Evolutionary conservation across 2,329 filamentous ascomycete genomes (phyloP).

Genomic region (Colletotrichum liriopes): DNA sequence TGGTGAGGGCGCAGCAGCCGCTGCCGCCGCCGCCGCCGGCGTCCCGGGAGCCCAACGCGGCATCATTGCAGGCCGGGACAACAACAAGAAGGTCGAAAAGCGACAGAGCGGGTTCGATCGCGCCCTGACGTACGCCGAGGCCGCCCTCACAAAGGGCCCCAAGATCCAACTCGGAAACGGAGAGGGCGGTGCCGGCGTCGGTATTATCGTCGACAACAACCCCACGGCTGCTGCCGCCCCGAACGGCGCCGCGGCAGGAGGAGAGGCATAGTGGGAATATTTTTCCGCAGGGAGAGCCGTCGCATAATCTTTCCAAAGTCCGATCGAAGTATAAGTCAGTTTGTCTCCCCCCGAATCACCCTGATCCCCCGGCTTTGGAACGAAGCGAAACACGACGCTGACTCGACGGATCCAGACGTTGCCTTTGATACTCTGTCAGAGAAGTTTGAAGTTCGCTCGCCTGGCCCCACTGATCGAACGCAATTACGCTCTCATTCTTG

Average conservation of each 20-base stretch:
- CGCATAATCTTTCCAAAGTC: conserved; percentile 28
- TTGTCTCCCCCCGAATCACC: neutral
- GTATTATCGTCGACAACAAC: conserved; percentile 57
- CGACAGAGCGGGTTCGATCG: conserved; percentile 59
- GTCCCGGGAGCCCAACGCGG: neutral
- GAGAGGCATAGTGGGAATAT: neutral
- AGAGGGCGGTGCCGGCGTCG: conserved; percentile 56
- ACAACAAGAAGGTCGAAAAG: conserved; percentile 48
- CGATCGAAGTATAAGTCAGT: conserved; percentile 39
- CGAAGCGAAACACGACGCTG: neutral
- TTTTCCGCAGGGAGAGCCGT: conserved; percentile 6
- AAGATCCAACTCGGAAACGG: conserved; percentile 59
- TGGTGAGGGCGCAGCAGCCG: conserved; percentile 20
- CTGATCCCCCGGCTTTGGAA: too few relatives aligned
- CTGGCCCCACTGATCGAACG: conserved; percentile 41
- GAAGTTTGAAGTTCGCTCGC: conserved; percentile 39
- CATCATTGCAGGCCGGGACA: conserved; percentile 9
- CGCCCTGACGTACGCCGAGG: conserved; percentile 57
- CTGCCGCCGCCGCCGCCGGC: conserved; percentile 26
- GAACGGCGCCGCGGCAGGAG: conserved; percentile 43
- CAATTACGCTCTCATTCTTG: conserved; percentile 27
- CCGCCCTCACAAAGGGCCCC: conserved; percentile 57
- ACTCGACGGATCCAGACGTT: conserved; percentile 28
- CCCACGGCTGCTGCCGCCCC: conserved; percentile 34
- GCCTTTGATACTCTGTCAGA: conserved; percentile 42